Evolutionary conservation across 1,284 basidiomycete species (phyloP), one percentile per base, ranked within the genome.

Genomic region (Cryptococcus sp.): DNA sequence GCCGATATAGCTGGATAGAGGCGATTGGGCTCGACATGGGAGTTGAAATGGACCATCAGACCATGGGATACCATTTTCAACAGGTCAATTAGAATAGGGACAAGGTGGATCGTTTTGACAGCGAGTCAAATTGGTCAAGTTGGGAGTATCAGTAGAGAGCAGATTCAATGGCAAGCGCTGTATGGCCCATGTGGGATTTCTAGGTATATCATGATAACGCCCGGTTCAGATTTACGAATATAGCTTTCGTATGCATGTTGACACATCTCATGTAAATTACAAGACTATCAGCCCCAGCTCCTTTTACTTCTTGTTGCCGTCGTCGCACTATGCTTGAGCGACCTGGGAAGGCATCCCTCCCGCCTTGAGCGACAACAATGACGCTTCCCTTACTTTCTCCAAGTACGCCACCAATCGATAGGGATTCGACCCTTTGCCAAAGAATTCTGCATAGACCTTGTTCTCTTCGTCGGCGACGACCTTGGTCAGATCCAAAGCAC

Each of bases 391-490:
- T 16, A 94, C 81, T 5, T 79, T 79, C 1, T 77, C 77, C 26
- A 95, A 72, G 64, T 92, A 93, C 54, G 84, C 82, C 6, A 77
- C 78, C 42, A 93, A 65, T 47, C 77, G 66, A 54, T 54, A 77
- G 63, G 57, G 50, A 32, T 58, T 48, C 11, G 47, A 40, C 12
- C 79, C 80, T 48, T 78, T 75, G 44, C 77, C 77, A 23, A 86
- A 77, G 69, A 97, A 95, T 67, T 92, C 90, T 53, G 87, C 82
- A 66, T 92, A 95, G 23, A 97, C 74, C 61, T 82, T 82, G 71
- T 89, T 86, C 39, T 87, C 79, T 56, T 89, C 89, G 70, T 93
- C 88, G 0, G 92, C 93, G 2, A 98, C 85, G 28, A 89, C 76
- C 59, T 86, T 90, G 14, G 83, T 82, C 2, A 98, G 77, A 31